These are phyloP conservation scores for Dactylellina leptospora DNA, from an alignment of 2,329 filamentous ascomycete genomes.

Conservation along the genomic window DNA sequence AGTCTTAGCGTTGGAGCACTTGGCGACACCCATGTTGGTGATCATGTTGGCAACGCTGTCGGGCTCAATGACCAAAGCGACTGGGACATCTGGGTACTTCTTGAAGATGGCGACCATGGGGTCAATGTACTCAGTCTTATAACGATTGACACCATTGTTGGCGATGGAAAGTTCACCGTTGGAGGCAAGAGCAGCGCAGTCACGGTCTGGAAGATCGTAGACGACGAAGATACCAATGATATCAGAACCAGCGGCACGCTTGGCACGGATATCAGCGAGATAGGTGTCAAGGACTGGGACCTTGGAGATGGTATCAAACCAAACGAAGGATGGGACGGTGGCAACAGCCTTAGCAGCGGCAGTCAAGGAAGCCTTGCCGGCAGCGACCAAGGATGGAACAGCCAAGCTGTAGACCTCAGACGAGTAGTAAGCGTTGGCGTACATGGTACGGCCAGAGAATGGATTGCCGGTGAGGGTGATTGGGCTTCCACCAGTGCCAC, in stretches of 20 bases:
- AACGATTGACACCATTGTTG: conserved; percentile 65
- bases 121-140: conserved; percentile 67
- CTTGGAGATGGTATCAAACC: conserved; percentile 66
- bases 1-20: conserved; percentile 64
- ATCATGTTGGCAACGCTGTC: conserved; percentile 70
- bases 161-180: conserved; percentile 68
- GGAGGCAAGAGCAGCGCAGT: conserved; percentile 68
- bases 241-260: conserved; percentile 52
- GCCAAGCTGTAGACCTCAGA: conserved; percentile 68
- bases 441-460: conserved; percentile 65
- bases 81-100: conserved; percentile 56
- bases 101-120: conserved; percentile 60
- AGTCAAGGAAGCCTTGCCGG: conserved; percentile 58
- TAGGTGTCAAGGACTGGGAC: conserved; percentile 64
- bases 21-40: conserved; percentile 66
- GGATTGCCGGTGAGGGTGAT: conserved; percentile 62
- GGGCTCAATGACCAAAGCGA: conserved; percentile 63
- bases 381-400: conserved; percentile 70
- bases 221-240: conserved; percentile 64
- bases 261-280: conserved; percentile 62
- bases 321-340: conserved; percentile 66
- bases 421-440: conserved; percentile 68
- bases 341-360: conserved; percentile 64
- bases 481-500: conserved; percentile 19
- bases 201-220: conserved; percentile 69